Evolutionary conservation across 768 basidiomycete genomes (phyloP).

Genomic region (Lactifluus pinguis): DNA sequence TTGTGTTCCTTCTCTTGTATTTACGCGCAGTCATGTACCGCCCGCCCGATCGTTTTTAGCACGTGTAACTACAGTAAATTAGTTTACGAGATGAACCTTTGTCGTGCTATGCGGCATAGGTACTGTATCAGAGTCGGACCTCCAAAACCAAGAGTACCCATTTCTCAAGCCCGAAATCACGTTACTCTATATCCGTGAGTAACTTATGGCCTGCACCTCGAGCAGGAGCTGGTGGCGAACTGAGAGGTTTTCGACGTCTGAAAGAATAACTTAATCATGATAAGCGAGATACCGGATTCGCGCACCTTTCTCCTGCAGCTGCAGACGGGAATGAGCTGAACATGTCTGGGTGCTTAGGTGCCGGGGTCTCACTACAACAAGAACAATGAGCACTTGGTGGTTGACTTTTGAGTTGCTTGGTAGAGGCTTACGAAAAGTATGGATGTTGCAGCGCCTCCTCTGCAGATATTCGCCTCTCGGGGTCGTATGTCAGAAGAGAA

Average conservation of each 20-base stretch:
- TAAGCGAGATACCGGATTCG: conserved; percentile 8
- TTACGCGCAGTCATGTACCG: neutral
- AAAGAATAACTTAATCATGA: neutral
- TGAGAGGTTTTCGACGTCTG: conserved; percentile 69
- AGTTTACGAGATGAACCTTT: neutral
- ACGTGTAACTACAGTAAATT: neutral
- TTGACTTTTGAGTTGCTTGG: neutral
- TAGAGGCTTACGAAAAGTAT: conserved; percentile 70
- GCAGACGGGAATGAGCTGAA: conserved; percentile 94
- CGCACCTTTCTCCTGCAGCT: conserved; percentile 92
- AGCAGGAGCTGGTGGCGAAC: conserved; percentile 73
- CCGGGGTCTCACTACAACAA: conserved; percentile 68
- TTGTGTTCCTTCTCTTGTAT: neutral
- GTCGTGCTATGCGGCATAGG: neutral
- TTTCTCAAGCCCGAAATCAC: neutral
- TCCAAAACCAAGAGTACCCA: neutral
- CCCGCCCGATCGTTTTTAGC: neutral
- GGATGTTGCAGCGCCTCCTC: conserved; percentile 86
- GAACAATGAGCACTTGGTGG: neutral
- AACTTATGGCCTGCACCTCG: conserved; percentile 61
- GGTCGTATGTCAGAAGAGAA: conserved; percentile 82
- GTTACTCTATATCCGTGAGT: conserved; percentile 52
- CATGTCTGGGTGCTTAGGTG: conserved; percentile 92
- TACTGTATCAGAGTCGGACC: neutral
- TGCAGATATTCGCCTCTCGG: conserved; percentile 75